Base-by-base conservation (phyloP, 768 basidiomycete genomes). In the Rhizopogon rudus region DNA sequence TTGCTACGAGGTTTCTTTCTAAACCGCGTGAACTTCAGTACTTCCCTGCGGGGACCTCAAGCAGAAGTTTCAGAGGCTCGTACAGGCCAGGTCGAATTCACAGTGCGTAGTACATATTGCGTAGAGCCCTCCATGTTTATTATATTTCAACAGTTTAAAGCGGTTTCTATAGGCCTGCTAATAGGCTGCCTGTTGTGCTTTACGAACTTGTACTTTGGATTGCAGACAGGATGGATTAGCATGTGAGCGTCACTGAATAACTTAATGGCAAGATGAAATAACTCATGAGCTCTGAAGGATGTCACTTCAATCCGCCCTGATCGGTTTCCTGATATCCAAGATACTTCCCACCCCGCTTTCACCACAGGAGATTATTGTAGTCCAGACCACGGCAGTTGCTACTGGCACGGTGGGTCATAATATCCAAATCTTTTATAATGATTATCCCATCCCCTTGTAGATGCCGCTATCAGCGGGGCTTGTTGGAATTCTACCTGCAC, bases 361-460 rank as follows among this genome's bases (percentile, higher is more conserved):
- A n/a, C 86, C 93, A 0, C 92, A 94, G 71, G 93, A 98, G 68
- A 88, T 96, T 56, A 88, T 97, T 17, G 91, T 98, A 0, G 79
- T 97, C 2, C 95, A 98, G 67, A 97, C 96, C 0, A 95, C 92
- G 0, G 94, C 96, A 0, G 94, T 95, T 2, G 96, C 95, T 1
- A 98, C 94, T 2, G 96, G 96, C 20, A 82, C 81, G 2, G 77
- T 77, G 57, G 50, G 60, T 60, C 37, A 28, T 14, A 31, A 22
- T 40, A 9, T 25, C 13, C 5, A 2, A 42, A 9, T 7, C 13
- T n/a, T n/a, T 40, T 12, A 49, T 20, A 12, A 7, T 37, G 16
- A 7, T n/a, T 41, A 13, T 44, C 20, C 3, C 40, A 42, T 41
- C 44, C 45, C 33, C 40, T 45, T 20, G 1, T 56, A 80, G 73